Evolutionary conservation across 345 rosid species (phyloP).

Genomic region (Corchorus olitorius): DNA sequence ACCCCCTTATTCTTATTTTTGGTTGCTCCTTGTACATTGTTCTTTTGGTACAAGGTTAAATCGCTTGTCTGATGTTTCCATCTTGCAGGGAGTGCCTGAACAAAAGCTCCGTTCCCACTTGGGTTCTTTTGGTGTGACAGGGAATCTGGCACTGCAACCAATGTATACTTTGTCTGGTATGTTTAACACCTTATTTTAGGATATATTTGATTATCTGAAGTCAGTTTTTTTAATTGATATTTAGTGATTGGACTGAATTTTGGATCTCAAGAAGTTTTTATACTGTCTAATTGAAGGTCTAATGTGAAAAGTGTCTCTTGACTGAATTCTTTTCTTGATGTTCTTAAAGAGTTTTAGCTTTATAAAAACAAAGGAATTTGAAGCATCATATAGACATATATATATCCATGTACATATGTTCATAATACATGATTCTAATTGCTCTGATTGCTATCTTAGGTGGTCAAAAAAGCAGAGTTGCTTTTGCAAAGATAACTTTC

Average conservation of each 20-base stretch:
- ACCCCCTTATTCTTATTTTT: background rate
- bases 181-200: background rate
- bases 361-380: background rate
- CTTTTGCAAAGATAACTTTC: slow-evolving; percentile 97
- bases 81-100: slow-evolving; percentile 89
- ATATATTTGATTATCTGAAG: background rate
- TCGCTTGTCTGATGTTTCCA: slow-evolving; percentile 24
- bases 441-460: slow-evolving; percentile 45
- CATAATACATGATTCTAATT: slow-evolving; percentile 1
- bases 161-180: slow-evolving; percentile 98
- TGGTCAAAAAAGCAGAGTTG: slow-evolving; percentile 99
- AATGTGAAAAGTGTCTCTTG: slow-evolving; percentile 10
- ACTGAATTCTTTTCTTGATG: background rate
- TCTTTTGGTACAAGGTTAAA: background rate
- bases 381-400: background rate
- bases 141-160: slow-evolving; percentile 98
- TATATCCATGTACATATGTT: background rate
- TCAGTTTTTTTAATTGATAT: background rate
- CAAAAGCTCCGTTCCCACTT: slow-evolving; percentile 90
- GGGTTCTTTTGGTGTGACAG: slow-evolving; percentile 97
- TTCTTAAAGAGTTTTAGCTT: background rate
- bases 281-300: slow-evolving; percentile 3
- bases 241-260: background rate
- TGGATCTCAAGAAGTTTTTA: background rate
- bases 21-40: background rate